These are phyloP conservation scores for Rosa lucieae DNA, from an alignment of 306 rosid species.

Conservation along the genomic window DNA sequence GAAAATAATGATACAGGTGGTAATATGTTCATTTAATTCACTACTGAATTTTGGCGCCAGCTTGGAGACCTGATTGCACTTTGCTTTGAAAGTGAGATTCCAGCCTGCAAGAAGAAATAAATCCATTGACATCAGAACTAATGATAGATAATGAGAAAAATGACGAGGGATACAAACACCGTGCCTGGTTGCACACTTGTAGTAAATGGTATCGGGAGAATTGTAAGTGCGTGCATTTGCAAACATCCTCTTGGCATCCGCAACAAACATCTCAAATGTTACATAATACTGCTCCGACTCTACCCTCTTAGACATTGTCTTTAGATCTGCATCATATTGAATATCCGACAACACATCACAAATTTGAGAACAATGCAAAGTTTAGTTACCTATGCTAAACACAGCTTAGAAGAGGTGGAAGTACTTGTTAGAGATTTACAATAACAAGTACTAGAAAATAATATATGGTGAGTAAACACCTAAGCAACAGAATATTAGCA, in stretches of 20 bases:
- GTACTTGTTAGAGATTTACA: not conserved
- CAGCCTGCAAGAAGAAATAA: constrained; percentile 46
- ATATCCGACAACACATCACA: not conserved
- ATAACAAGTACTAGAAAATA: not conserved
- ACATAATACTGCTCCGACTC: constrained; percentile 92
- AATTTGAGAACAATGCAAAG: not conserved
- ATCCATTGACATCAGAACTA: not conserved
- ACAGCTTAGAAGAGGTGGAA: not conserved
- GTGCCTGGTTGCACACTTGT: constrained; percentile 81
- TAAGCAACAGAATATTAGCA: not conserved
- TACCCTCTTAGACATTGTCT: constrained; percentile 91
- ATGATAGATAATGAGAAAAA: not conserved
- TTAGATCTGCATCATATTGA: constrained; percentile 58
- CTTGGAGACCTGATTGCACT: constrained; percentile 68
- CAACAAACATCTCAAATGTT: constrained; percentile 93
- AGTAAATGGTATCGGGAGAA: constrained; percentile 92
- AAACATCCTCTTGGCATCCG: constrained; percentile 91
- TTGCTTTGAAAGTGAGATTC: constrained; percentile 74
- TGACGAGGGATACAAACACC: not conserved
- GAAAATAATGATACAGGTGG: not conserved
- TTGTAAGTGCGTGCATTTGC: constrained; percentile 85
- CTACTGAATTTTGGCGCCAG: constrained; percentile 60
- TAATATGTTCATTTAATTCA: constrained; percentile 1
- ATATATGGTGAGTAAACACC: not conserved
- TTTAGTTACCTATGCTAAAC: not conserved